Conservation (phyloP, 148 eudicot genomes). For the Fagopyrum tataricum region DNA sequence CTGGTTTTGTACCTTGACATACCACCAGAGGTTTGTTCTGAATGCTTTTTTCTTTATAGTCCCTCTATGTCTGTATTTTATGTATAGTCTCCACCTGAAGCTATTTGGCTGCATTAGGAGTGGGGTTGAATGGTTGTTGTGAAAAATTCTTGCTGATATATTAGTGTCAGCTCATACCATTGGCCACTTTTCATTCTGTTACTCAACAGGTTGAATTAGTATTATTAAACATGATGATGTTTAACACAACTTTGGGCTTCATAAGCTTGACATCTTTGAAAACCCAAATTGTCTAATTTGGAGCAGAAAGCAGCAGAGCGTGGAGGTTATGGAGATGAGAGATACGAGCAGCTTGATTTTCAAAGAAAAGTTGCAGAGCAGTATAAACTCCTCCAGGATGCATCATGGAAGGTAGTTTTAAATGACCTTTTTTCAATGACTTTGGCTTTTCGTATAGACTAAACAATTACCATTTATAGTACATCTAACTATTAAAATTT, state of each 20-base stretch:
- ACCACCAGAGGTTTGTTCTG: slow-evolving; percentile 65
- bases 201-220: neutral
- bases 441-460: too few relatives aligned
- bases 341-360: slow-evolving; percentile 90
- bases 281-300: neutral
- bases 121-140: neutral
- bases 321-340: slow-evolving; percentile 96
- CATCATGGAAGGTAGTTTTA: slow-evolving; percentile 75
- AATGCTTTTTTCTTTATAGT: neutral
- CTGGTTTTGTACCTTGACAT: slow-evolving; percentile 85
- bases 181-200: neutral
- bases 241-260: neutral
- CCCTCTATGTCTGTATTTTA: too few relatives aligned
- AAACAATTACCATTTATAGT: too few relatives aligned
- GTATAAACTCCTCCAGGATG: slow-evolving; percentile 48
- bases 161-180: neutral
- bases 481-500: too few relatives aligned
- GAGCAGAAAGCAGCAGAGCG: slow-evolving; percentile 93
- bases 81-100: too few relatives aligned
- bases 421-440: neutral
- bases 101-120: neutral
- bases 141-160: neutral
- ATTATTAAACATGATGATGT: neutral
- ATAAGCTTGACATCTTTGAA: neutral
- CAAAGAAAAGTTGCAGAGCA: slow-evolving; percentile 69